Evolutionary conservation across 2,329 filamentous ascomycete species (phyloP).

Genomic region (Aspergillus fijiensis): DNA sequence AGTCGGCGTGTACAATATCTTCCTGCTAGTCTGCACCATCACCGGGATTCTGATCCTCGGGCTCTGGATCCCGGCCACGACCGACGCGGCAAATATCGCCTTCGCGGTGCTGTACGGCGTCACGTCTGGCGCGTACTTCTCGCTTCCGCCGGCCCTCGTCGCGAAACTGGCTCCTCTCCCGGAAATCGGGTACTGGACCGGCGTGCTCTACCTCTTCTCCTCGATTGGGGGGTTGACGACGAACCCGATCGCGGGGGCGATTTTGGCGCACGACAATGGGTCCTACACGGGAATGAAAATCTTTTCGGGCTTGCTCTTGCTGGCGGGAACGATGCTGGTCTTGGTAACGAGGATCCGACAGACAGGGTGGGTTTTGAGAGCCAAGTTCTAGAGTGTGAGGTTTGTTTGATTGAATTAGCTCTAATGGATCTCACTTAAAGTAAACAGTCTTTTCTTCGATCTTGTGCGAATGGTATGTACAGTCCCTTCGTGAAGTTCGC

Average conservation of each 20-base stretch:
- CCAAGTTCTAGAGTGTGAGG: conserved; percentile 9
- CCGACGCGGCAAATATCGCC: not conserved
- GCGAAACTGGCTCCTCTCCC: conserved; percentile 1
- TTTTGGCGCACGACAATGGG: conserved; percentile 1
- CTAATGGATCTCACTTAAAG: no score
- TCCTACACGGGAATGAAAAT: conserved; percentile 5
- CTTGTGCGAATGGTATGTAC: no score
- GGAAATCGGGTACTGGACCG: conserved; percentile 9
- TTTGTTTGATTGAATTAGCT: no score
- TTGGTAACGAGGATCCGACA: not conserved
- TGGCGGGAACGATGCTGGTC: conserved; percentile 4
- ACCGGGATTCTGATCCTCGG: conserved; percentile 8
- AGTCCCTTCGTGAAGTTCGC: no score
- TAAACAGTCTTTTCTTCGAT: no score
- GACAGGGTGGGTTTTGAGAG: conserved; percentile 5
- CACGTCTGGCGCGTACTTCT: conserved; percentile 8
- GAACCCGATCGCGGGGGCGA: conserved; percentile 8
- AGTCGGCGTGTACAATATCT: conserved; percentile 10
- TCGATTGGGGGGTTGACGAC: conserved; percentile 6
- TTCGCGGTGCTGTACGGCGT: conserved; percentile 8
- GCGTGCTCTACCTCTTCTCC: conserved; percentile 4
- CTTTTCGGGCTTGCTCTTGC: conserved; percentile 4
- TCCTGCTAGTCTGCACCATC: not conserved
- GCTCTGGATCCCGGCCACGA: conserved; percentile 8
- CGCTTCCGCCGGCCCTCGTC: conserved; percentile 2